These are phyloP conservation scores for Hypoxylon cercidicola DNA, from an alignment of 495 filamentous ascomycete genomes.

Conservation along the genomic window DNA sequence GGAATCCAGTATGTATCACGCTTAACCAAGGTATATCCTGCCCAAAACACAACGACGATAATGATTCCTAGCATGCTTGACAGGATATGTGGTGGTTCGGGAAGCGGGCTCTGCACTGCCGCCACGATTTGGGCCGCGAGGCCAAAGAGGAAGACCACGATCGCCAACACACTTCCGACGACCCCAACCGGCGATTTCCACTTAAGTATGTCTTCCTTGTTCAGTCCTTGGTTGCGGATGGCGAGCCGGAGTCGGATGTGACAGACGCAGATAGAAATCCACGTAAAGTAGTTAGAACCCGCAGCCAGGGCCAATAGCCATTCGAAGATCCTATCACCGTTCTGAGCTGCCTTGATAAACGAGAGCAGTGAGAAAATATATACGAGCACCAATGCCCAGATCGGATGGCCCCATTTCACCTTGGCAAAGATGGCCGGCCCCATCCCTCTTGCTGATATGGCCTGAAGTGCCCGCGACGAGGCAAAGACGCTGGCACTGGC, in stretches of 20 bases:
- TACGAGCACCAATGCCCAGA: constrained; percentile 58
- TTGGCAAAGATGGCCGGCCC: constrained; percentile 61
- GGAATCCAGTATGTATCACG: constrained; percentile 24
- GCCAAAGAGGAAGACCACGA: constrained; percentile 36
- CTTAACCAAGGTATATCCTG: constrained; percentile 34
- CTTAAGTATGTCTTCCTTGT: constrained; percentile 23
- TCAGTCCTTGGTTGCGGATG: constrained; percentile 20
- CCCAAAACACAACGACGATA: constrained; percentile 33
- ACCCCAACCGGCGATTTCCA: constrained; percentile 39
- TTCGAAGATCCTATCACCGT: constrained; percentile 50
- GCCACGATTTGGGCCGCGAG: constrained; percentile 40
- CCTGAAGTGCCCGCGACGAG: constrained; percentile 67
- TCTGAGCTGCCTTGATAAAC: constrained; percentile 27
- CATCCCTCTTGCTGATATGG: constrained; percentile 62
- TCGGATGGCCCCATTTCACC: constrained; percentile 62
- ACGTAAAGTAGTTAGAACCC: constrained; percentile 71
- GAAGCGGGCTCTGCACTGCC: constrained; percentile 29
- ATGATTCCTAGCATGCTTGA: constrained; percentile 38
- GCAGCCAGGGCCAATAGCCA: constrained; percentile 74
- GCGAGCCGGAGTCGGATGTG: constrained; percentile 74
- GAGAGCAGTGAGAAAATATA: constrained; percentile 54
- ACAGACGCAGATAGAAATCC: constrained; percentile 70
- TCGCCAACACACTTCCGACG: constrained; percentile 29
- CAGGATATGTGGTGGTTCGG: constrained; percentile 23
- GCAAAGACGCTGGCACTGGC: constrained; percentile 68